phyloP scores from a whole-genome alignment of 345 rosid genomes.

The Citrus inodora region DNA sequence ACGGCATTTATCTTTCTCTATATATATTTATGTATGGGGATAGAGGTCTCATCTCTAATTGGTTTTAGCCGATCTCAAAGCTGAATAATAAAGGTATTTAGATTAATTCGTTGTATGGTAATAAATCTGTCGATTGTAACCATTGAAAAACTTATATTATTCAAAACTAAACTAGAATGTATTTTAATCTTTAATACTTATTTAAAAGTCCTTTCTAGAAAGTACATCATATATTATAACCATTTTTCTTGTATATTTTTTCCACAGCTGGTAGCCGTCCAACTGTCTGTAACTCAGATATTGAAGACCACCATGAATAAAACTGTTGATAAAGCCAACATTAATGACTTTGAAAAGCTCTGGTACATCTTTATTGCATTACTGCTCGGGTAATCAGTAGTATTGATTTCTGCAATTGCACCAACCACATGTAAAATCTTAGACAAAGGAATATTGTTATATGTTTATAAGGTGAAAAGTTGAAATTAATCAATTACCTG shows the following conservation, averaged over 20 bases:
- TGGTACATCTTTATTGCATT: background rate
- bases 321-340: background rate
- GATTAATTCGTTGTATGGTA: too few relatives aligned
- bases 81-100: too few relatives aligned
- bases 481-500: background rate
- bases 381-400: background rate
- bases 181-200: too few relatives aligned
- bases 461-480: too few relatives aligned
- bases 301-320: background rate
- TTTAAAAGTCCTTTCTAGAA: too few relatives aligned
- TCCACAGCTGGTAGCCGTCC: background rate
- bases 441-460: background rate
- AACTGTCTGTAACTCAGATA: background rate
- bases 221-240: background rate
- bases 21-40: too few relatives aligned
- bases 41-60: too few relatives aligned
- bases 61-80: too few relatives aligned
- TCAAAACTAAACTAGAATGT: too few relatives aligned
- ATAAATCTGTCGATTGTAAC: too few relatives aligned
- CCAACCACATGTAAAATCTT: background rate
- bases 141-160: too few relatives aligned
- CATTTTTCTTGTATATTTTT: background rate
- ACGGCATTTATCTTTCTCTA: too few relatives aligned
- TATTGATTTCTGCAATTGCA: slow-evolving; percentile 1
- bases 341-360: background rate